Percentiles rank a stretch among this genome's conserved stretches.
phyloP scores from a whole-genome alignment of 2,329 filamentous ascomycete genomes.

The Lachnum nothofagi region DNA sequence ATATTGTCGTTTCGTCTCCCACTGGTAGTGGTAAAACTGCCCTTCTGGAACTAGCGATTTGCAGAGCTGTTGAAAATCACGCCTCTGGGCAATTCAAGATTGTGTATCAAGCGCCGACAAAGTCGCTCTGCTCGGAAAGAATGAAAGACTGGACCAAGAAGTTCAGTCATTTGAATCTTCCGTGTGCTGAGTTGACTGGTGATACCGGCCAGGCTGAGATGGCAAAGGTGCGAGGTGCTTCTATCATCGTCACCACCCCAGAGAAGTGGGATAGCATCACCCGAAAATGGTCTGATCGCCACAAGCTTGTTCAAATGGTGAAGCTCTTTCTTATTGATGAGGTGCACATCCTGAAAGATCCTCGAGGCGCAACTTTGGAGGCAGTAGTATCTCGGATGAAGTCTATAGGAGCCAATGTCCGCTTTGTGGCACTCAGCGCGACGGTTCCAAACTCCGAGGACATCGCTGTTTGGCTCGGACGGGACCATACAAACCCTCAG shows the following conservation, averaged over 20 bases:
- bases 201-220: conserved; percentile 68
- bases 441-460: conserved; percentile 79
- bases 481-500: conserved; percentile 52
- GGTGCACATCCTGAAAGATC: conserved; percentile 78
- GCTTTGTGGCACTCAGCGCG: conserved; percentile 76
- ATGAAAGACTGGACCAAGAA: conserved; percentile 73
- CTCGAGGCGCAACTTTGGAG: conserved; percentile 73
- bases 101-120: conserved; percentile 80
- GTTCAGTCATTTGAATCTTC: conserved; percentile 61
- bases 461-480: conserved; percentile 74
- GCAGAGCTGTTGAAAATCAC: conserved; percentile 57
- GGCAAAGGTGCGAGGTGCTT: conserved; percentile 63
- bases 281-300: conserved; percentile 78
- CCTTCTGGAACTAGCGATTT: conserved; percentile 76
- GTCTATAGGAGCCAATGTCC: conserved; percentile 65
- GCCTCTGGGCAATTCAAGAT: conserved; percentile 66
- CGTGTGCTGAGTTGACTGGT: conserved; percentile 74
- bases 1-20: conserved; percentile 73
- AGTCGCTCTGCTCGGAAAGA: conserved; percentile 73
- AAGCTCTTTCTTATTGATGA: conserved; percentile 82
- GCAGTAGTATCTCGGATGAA: conserved; percentile 86
- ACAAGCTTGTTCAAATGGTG: conserved; percentile 66
- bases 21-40: conserved; percentile 84
- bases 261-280: conserved; percentile 93
- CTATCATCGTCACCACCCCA: conserved; percentile 80